Base-by-base conservation (phyloP, 106 monocot species). In the Acorus calamus region DNA sequence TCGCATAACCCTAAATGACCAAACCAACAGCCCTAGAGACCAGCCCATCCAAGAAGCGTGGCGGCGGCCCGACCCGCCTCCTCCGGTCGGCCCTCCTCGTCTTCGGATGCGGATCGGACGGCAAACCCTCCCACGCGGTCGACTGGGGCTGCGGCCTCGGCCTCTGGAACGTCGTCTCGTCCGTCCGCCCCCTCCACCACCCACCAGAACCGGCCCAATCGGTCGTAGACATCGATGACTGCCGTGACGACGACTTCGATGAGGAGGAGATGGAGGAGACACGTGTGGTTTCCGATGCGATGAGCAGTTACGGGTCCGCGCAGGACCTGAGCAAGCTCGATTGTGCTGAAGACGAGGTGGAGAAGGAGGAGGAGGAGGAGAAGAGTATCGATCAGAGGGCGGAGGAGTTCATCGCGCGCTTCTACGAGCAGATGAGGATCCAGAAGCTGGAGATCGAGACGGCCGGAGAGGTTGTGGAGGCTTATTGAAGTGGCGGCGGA, bases 381-480 rank as follows among this genome's bases (percentile, higher is more conserved):
- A 2, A 48, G 4, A 52, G 41, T 4, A 66, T 66, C 43, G 66
- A 66, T 45, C 4, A 54, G 54, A 50, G 46, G 44, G 66, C 66
- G 2, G 66, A 66, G 66, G 54, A 66, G 42, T 66, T 66, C 43
- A 66, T 66, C 54, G 43, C 44, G 0, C 53, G 54, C 2, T 66
- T 66, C 13, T 66, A 66, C 11, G 54, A 66, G 53, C 66, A 66
- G 54, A 55, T 66, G 12, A 53, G 66, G 43, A 7, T 66, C 5
- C 53, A 66, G 66, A 7, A 44, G 3, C 11, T 45, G 14, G 43
- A 42, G 28, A 28, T 28, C 28, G 28, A 28, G 28, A 28, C 28
- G 1, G 1, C 28, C 0, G 28, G 28, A 0, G 28, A 28, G 28
- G 28, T 1, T 28, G 28, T 28, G 28, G 28, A 28, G 28, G 28